Conservation (phyloP, 2,329 filamentous ascomycete genomes). For the Metarhizium album region DNA sequence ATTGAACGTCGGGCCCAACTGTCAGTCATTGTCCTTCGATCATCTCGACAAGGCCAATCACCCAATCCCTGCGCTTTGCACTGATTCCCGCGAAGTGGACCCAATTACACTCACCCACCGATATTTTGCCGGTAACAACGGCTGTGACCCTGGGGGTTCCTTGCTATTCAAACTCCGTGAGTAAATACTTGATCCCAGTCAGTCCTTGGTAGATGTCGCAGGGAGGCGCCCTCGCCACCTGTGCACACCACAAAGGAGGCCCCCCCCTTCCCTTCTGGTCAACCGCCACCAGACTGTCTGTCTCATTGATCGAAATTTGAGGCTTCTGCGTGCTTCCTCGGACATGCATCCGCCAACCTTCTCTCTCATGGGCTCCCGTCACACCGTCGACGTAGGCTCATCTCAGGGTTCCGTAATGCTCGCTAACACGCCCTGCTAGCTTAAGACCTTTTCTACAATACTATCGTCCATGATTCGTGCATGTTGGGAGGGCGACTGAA, state of each 20-base stretch:
- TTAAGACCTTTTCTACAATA: slow-evolving; percentile 11
- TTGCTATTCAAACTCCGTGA: neutral
- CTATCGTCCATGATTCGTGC: slow-evolving; percentile 10
- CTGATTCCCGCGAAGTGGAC: neutral
- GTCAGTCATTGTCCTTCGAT: neutral
- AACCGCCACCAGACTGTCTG: slow-evolving; percentile 3
- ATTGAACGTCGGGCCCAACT: neutral
- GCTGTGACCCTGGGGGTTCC: slow-evolving; percentile 1
- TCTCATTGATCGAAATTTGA: neutral
- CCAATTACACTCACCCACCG: slow-evolving; percentile 4
- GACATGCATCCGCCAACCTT: slow-evolving; percentile 6
- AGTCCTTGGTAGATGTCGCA: neutral
- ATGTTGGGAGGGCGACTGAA: slow-evolving; percentile 13
- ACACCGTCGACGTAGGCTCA: slow-evolving; percentile 8
- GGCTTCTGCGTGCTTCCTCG: neutral
- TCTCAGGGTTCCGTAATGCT: slow-evolving; percentile 11
- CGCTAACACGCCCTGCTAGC: slow-evolving; percentile 21
- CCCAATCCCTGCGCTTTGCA: slow-evolving; percentile 7
- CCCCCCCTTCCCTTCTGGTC: neutral
- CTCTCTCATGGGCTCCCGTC: slow-evolving; percentile 12
- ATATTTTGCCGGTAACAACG: slow-evolving; percentile 8
- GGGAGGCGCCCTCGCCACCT: neutral
- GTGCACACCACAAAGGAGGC: neutral
- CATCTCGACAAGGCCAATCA: slow-evolving; percentile 1
- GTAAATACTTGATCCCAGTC: slow-evolving; percentile 8